Percentiles rank a stretch among this genome's conserved stretches.
These are phyloP conservation scores for Penicillium goetzii DNA, from an alignment of 495 filamentous ascomycete genomes.

Conservation along the genomic window DNA sequence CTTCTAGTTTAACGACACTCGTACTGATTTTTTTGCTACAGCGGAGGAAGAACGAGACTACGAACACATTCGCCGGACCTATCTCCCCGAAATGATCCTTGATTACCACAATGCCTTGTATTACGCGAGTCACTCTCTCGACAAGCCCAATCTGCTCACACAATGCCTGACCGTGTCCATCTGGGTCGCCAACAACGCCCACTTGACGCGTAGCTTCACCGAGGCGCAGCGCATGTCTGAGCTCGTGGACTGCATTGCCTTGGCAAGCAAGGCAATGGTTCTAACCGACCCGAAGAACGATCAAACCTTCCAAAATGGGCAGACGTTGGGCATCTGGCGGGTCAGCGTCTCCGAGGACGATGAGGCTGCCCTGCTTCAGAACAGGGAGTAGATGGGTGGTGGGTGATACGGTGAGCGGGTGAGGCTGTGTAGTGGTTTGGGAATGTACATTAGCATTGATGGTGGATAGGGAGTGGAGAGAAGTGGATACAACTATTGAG, in stretches of 20 bases:
- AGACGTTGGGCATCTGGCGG: conserved; percentile 54
- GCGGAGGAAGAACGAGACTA: conserved; percentile 48
- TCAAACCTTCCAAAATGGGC: conserved; percentile 41
- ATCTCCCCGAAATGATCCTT: conserved; percentile 80
- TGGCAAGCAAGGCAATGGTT: conserved; percentile 73
- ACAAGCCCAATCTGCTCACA: conserved; percentile 64
- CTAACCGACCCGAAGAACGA: conserved; percentile 47
- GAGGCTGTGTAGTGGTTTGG: conserved; percentile 22
- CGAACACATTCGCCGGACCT: conserved; percentile 65
- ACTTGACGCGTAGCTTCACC: conserved; percentile 67
- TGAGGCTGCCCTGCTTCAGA: conserved; percentile 27
- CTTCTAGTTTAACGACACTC: not conserved
- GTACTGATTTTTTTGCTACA: conserved; percentile 28
- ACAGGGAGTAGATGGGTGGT: conserved; percentile 11
- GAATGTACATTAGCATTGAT: conserved; percentile 32
- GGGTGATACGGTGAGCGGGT: not conserved
- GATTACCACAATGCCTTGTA: conserved; percentile 78
- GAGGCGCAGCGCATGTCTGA: conserved; percentile 72
- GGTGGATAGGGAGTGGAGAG: conserved; percentile 6
- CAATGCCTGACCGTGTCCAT: conserved; percentile 80
- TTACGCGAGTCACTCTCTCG: conserved; percentile 63
- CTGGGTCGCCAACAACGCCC: conserved; percentile 63
- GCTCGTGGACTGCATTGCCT: conserved; percentile 73
- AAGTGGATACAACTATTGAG: conserved; percentile 5
- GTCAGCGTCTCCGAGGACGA: conserved; percentile 38